phyloP scores from a whole-genome alignment of 306 rosid genomes.

The Sicyos edulis region DNA sequence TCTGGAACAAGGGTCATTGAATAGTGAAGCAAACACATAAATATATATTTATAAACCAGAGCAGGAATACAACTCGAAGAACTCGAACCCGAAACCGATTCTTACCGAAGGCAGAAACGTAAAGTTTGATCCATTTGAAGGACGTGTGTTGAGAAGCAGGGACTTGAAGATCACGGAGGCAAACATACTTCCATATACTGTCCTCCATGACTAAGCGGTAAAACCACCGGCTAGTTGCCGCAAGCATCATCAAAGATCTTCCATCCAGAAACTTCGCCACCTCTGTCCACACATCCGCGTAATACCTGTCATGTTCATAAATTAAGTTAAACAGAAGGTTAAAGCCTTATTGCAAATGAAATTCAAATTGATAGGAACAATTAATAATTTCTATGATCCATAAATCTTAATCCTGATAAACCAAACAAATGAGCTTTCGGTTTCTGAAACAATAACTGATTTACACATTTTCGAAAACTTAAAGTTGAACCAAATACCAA shows the following conservation, averaged over 20 bases:
- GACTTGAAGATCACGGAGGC: slow-evolving; percentile 84
- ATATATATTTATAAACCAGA: not conserved
- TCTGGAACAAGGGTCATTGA: slow-evolving; percentile 39
- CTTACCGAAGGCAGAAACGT: slow-evolving; percentile 70
- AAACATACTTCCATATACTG: slow-evolving; percentile 67
- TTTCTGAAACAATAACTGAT: not conserved
- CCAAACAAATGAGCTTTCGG: not conserved
- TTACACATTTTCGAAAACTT: not conserved
- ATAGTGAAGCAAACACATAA: not conserved
- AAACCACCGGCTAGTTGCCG: slow-evolving; percentile 77
- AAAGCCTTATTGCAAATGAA: slow-evolving; percentile 9
- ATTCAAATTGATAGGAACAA: not conserved
- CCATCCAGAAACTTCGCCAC: slow-evolving; percentile 76
- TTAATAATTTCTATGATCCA: not conserved
- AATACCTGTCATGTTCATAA: slow-evolving; percentile 42
- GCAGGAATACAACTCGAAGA: slow-evolving; percentile 12
- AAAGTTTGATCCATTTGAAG: slow-evolving; percentile 65
- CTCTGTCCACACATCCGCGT: slow-evolving; percentile 90
- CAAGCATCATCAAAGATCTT: slow-evolving; percentile 72
- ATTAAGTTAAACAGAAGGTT: not conserved
- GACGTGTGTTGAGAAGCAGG: slow-evolving; percentile 50
- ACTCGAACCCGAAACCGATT: not conserved
- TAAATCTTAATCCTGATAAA: not conserved
- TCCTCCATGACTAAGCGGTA: slow-evolving; percentile 59
- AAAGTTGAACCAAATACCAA: not conserved